Evolutionary conservation across 805 yeast species (phyloP).

Genomic region (Candida patagonica): DNA sequence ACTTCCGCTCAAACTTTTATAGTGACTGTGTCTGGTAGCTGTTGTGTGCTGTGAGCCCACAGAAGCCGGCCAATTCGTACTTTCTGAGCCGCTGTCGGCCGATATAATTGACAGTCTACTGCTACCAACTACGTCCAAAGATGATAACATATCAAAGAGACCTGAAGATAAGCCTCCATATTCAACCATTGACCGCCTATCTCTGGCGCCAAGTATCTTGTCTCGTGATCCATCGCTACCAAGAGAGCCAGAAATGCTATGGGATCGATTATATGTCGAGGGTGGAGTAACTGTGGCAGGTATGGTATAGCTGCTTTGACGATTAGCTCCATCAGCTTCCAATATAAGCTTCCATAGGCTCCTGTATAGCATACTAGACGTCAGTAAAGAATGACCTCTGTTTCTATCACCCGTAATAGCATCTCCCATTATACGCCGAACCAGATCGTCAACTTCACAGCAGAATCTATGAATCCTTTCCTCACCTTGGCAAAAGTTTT

Average conservation of each 20-base stretch:
- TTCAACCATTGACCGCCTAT: constrained; percentile 1
- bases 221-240: no score
- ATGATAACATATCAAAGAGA: constrained; percentile 17
- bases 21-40: constrained; percentile 10
- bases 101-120: neutral
- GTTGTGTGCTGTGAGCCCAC: neutral
- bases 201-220: no score
- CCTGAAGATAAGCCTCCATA: constrained; percentile 18
- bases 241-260: neutral
- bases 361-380: constrained; percentile 14
- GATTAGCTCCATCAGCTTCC: constrained; percentile 13
- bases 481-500: constrained; percentile 28
- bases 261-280: neutral
- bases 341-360: constrained; percentile 17
- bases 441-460: constrained; percentile 23
- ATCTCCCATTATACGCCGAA: constrained; percentile 21
- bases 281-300: no score
- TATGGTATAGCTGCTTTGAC: constrained; percentile 13
- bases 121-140: constrained; percentile 10
- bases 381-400: constrained; percentile 17
- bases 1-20: constrained; percentile 15
- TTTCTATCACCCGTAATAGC: constrained; percentile 16
- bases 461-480: constrained; percentile 29
- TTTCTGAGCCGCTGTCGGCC: neutral
- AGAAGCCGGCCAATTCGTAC: constrained; percentile 1